Base-by-base conservation (phyloP, 352 stramenopile species). In the Phytophthora vignae region DNA sequence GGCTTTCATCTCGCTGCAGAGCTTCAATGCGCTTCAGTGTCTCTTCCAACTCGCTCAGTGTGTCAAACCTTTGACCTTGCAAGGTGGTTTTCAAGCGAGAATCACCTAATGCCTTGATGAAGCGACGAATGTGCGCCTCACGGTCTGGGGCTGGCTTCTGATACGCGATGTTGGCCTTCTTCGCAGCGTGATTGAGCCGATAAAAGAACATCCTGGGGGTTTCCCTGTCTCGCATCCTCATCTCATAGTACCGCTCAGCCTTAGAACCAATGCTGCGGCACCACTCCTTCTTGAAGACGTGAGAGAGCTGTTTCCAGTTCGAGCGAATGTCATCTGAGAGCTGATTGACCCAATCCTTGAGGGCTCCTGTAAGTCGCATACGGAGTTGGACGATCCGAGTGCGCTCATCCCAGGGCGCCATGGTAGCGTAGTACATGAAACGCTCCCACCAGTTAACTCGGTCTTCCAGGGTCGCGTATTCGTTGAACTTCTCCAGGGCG, bases 381-480 rank as follows among this genome's bases (percentile, higher is more conserved):
- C n/a, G n/a, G n/a, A n/a, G n/a, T n/a, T n/a, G n/a, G n/a, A n/a
- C n/a, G n/a, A n/a, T 49, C 14, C 54, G 29, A 9, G 54, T 60
- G 10, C 29, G 25, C 2, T 60, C 31, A 12, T 60, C 54, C 54
- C 54, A 60, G 6, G 54, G 33, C 11, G 54, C 54, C 54, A 60
- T 60, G 1, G 54, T 60, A 7, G 33, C 54, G 11, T 60, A 60
- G 11, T 60, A 33, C 54, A 60, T 50, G 33, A 60, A 60, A 2
- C 54, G 54, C 36, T 60, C 54, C 33, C 54, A 60, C 54, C 54
- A 49, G n/a, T 60, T 49, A 9, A 48, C 54, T n/a, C 54, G 54
- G 3, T 59, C 53, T 14, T 59, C 53, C 4, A 59, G 25, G 1
- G 29, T 0, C 0, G 5, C 29, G 6, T n/a, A 12, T 11, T 60